Evolutionary conservation across 2,329 filamentous ascomycete species (phyloP).

Genomic region (Fusarium nodosum): DNA sequence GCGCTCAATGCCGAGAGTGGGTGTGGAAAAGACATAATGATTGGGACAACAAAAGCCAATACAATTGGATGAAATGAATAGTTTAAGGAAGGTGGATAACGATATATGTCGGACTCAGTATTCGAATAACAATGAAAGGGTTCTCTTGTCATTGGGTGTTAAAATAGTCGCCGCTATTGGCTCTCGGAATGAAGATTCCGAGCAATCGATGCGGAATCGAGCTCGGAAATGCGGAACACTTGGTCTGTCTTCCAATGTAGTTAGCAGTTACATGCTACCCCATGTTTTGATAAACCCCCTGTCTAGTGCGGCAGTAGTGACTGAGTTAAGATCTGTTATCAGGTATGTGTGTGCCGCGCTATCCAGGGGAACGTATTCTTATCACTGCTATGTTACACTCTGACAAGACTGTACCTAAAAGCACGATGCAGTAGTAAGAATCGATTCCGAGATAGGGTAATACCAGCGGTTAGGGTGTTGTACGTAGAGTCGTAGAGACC

Average conservation of each 20-base stretch:
- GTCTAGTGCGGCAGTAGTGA: conserved; percentile 5
- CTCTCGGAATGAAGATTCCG: conserved; percentile 13
- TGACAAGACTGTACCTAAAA: not conserved
- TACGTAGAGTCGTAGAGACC: not conserved
- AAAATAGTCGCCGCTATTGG: conserved; percentile 3
- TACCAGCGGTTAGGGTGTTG: not conserved
- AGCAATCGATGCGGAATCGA: not conserved
- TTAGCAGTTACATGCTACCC: not conserved
- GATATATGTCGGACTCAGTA: not conserved
- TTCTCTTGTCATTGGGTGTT: not conserved
- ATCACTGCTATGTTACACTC: not conserved
- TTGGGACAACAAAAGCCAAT: not conserved
- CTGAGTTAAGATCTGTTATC: conserved; percentile 3
- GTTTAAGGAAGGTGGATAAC: not conserved
- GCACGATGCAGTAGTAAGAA: not conserved
- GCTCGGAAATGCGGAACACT: conserved; percentile 19
- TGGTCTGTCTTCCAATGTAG: not conserved
- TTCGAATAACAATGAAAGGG: not conserved
- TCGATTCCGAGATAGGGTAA: not conserved
- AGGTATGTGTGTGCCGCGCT: not conserved
- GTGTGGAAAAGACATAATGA: conserved; percentile 40
- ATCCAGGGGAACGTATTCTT: not conserved
- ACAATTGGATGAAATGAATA: not conserved
- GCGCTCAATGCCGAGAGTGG: conserved; percentile 51
- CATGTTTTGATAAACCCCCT: conserved; percentile 26